Base-by-base conservation (phyloP, 2,329 filamentous ascomycete genomes). In the Alternaria sp. region DNA sequence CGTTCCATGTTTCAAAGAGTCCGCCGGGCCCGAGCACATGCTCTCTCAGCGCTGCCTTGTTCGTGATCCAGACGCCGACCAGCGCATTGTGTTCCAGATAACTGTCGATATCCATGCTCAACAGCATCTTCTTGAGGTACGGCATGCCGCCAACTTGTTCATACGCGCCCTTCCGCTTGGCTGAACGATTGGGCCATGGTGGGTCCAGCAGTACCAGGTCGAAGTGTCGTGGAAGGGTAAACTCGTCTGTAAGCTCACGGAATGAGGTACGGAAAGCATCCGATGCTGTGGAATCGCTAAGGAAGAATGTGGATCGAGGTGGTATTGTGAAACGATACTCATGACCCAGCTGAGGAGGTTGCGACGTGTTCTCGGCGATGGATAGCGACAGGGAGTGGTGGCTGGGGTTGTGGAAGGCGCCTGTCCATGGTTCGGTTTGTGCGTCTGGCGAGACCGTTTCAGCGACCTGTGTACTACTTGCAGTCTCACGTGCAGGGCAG, bases 151-250 rank as follows among this genome's bases (percentile, higher is more conserved):
- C 71, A 46, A 75, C 76, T 77, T 68, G 79, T 72, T 75, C 88
- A 86, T 66, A 84, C 2, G 69, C 80, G 81, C 79, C 83, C 71
- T 87, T 89, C 43, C 90, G 84, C 68, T 86, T 86, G 13, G 88
- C 92, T 6, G 91, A 94, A 49, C 89, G 86, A 74, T 93, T 95
- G 0, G 92, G 91, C 92, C 92, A 95, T 1, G 92, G 92, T 4
- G 92, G 92, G 74, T 95, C 92, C 19, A 94, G 81, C 8, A 93
- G 77, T 40, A 94, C 83, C 47, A 94, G 81, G 67, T 91, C 83
- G 77, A 95, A 93, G 7, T 76, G 71, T 19, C 81, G 65, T 75
- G 78, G 67, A 85, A 85, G 67, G 76, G 83, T 71, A 26, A 79
- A 67, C 26, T 79, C 69, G n/a, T 76, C 69, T 8, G 81, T 77